Percentiles rank a stretch among this genome's conserved stretches.
Conservation (phyloP, 202 grass and related monocot genomes). For the Carex arenaria region DNA sequence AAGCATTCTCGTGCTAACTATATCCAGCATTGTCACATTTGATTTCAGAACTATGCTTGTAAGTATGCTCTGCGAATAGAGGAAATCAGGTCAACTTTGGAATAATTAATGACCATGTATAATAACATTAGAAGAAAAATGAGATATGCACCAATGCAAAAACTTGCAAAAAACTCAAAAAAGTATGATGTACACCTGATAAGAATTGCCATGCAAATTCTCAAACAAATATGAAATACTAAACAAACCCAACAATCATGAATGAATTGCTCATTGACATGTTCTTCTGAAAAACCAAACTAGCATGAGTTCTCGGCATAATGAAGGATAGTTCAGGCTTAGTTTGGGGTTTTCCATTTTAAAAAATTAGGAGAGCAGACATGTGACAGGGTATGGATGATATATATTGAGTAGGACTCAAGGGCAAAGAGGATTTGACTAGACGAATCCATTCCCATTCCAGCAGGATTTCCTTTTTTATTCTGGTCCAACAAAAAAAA, state of each 20-base stretch:
- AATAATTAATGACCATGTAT: background rate
- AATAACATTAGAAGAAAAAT: background rate
- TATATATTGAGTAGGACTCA: background rate
- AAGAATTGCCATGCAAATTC: background rate
- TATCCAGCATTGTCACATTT: slow-evolving; percentile 95
- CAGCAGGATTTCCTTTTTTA: background rate
- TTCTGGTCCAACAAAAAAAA: background rate
- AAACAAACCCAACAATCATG: background rate
- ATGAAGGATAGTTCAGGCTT: background rate
- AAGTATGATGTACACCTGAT: background rate
- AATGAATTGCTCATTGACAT: slow-evolving; percentile 16
- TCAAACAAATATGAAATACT: background rate
- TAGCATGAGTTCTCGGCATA: background rate
- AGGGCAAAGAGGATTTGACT: background rate
- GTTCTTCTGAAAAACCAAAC: background rate
- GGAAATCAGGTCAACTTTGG: background rate
- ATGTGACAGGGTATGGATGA: background rate
- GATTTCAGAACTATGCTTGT: slow-evolving; percentile 97
- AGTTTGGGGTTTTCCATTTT: background rate
- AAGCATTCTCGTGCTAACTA: slow-evolving; percentile 93
- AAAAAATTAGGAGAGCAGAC: background rate
- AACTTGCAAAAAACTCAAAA: background rate
- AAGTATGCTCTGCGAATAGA: slow-evolving; percentile 54
- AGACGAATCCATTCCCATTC: background rate
- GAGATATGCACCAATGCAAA: background rate